These are phyloP conservation scores for Penicillium arizonense DNA, from an alignment of 495 filamentous ascomycete species.

Conservation along the genomic window DNA sequence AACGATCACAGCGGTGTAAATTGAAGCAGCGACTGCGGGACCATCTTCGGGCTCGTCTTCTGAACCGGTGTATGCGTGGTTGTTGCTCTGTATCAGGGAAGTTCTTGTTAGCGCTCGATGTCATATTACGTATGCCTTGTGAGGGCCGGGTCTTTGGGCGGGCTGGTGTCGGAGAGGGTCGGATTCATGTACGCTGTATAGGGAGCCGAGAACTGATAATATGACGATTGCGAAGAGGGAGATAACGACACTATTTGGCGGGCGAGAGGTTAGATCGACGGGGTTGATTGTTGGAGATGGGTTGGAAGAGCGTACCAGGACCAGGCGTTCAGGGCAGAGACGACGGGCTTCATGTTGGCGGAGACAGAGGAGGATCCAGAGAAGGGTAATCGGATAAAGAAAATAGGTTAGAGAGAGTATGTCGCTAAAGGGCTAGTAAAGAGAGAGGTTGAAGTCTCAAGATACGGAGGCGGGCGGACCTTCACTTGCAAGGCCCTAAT, in stretches of 20 bases:
- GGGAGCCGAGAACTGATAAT: conserved; percentile 74
- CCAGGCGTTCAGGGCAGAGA: conserved; percentile 89
- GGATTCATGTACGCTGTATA: conserved; percentile 60
- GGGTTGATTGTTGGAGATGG: neutral
- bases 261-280: conserved; percentile 12
- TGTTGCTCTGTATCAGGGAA: conserved; percentile 50
- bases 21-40: conserved; percentile 71
- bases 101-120: conserved; percentile 7
- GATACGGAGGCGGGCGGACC: conserved; percentile 33
- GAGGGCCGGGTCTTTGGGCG: conserved; percentile 9
- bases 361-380: neutral
- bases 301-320: conserved; percentile 62
- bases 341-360: conserved; percentile 84
- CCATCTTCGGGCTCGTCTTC: conserved; percentile 72
- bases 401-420: neutral
- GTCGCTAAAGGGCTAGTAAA: neutral
- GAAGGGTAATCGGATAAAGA: neutral
- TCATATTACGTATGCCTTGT: neutral
- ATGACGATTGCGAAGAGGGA: conserved; percentile 87
- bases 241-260: conserved; percentile 68
- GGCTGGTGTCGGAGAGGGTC: neutral
- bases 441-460: conserved; percentile 17
- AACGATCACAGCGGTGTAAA: conserved; percentile 81
- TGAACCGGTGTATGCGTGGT: conserved; percentile 77
- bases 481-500: conserved; percentile 23